These are phyloP conservation scores for Apiospora saccharicola DNA, from an alignment of 2,329 filamentous ascomycete genomes.

Conservation along the genomic window DNA sequence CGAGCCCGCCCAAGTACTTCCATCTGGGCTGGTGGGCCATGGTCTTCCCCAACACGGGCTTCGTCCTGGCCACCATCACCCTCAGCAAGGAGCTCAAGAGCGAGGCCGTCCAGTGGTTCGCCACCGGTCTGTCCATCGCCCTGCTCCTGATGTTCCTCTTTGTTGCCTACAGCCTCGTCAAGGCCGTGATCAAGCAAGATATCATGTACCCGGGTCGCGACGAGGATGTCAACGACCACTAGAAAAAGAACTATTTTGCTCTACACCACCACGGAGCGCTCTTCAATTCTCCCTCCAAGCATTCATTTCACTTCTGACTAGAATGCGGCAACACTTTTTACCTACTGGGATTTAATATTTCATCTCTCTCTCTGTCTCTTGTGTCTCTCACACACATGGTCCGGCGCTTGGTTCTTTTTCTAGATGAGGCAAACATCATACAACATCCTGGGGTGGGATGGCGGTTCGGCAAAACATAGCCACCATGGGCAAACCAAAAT, in stretches of 20 bases:
- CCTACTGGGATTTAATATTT: conserved; percentile 15
- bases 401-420: conserved; percentile 13
- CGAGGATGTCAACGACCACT: conserved; percentile 60
- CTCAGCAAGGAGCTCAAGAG: conserved; percentile 58
- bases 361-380: background rate
- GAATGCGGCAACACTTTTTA: conserved; percentile 11
- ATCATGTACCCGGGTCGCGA: conserved; percentile 64
- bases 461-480: conserved; percentile 3
- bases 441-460: background rate
- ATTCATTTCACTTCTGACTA: background rate
- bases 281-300: conserved; percentile 16
- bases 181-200: conserved; percentile 58
- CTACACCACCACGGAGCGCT: background rate
- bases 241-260: conserved; percentile 5
- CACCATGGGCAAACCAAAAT: background rate
- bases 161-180: conserved; percentile 53
- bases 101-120: conserved; percentile 54
- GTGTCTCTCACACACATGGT: conserved; percentile 8
- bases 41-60: conserved; percentile 69
- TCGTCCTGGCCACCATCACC: conserved; percentile 63
- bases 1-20: conserved; percentile 57
- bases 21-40: conserved; percentile 71
- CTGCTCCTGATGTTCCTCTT: conserved; percentile 51
- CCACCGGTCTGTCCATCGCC: conserved; percentile 57
- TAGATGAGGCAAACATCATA: conserved; percentile 12